A percentile compares a stretch with the other conserved stretches of the same genome.
Evolutionary conservation across 2,329 filamentous ascomycete genomes (phyloP).

Genomic region (Ophiostoma pallidulum): DNA sequence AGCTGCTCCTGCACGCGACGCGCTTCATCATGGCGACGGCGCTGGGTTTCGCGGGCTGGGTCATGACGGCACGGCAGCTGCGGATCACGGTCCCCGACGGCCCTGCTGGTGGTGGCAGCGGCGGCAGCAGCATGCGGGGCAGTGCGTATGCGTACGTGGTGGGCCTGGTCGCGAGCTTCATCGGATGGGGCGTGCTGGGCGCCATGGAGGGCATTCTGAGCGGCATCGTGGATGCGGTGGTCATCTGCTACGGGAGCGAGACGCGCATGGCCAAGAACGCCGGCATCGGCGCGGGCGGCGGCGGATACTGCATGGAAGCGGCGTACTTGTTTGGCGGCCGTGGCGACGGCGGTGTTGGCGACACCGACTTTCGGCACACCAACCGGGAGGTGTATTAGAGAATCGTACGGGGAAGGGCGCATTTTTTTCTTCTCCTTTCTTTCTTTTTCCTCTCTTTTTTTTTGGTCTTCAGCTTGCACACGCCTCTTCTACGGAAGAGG

Average conservation of each 20-base stretch:
- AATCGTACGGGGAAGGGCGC: not conserved
- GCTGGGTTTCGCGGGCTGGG: constrained; percentile 93
- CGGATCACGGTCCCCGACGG: constrained; percentile 48
- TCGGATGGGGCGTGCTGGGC: constrained; percentile 87
- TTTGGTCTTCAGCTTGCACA: not conserved
- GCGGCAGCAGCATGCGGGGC: constrained; percentile 50
- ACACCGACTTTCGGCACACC: constrained; percentile 13
- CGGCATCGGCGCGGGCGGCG: constrained; percentile 35
- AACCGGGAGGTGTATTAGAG: constrained; percentile 14
- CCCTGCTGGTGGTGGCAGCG: too few species aligned
- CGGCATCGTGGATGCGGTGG: constrained; percentile 76
- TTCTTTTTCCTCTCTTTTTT: not conserved
- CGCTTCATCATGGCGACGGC: constrained; percentile 84
- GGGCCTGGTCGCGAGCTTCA: constrained; percentile 82
- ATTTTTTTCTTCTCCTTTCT: not conserved
- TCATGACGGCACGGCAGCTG: constrained; percentile 76
- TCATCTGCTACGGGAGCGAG: constrained; percentile 94
- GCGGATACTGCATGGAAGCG: constrained; percentile 84
- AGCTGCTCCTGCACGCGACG: constrained; percentile 82
- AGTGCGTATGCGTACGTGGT: constrained; percentile 93
- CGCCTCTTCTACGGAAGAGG: too few species aligned
- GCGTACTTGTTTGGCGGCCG: constrained; percentile 73
- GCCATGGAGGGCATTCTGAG: constrained; percentile 84
- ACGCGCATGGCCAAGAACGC: constrained; percentile 48
- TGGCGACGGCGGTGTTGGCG: constrained; percentile 11